Base-by-base conservation (phyloP, 1,284 basidiomycete genomes). In the Sporisorium exsertum region DNA sequence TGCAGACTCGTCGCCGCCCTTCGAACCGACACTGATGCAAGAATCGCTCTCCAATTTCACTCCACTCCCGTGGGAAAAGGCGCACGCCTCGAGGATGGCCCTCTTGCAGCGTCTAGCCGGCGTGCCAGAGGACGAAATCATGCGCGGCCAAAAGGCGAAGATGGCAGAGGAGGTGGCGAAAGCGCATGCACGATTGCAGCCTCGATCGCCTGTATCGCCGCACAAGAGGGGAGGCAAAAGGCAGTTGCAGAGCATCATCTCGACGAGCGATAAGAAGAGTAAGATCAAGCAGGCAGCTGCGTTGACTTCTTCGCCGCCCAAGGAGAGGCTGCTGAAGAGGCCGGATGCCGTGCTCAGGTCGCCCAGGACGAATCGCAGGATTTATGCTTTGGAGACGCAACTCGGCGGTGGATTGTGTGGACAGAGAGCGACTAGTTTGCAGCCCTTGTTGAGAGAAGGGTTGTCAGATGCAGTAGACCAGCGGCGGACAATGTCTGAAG, bases 321-420 rank as follows among this genome's bases (percentile, higher is more conserved):
- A 51, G 35, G 16, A n/a, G 20, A 13, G 18, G 45, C 2, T 24
- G 45, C 5, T 24, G 22, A 35, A 10, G 35, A 13, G n/a, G 26
- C 37, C 58, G 2, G 40, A 65, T 16, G 53, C 27, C 1, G 50
- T 65, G 43, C 20, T 65, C n/a, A 58, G 71, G 32, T 68, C 71
- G 10, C 75, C 75, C 0, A 60, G 24, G 53, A 62, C 63, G n/a
- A 70, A 71, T 15, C 58, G 75, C 20, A 61, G 67, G 45, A 69
- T 77, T 13, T 77, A 70, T 51, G 75, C 67, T 22, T 56, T 77
- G 7, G 75, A 77, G 43, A 77, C 75, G 24, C 75, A 77, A 43
- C 20, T 64, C 6, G 29, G 24, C 32, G 55, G 47, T 35, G 42
- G 8, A 47, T 3, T n/a, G 27, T 2, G 18, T 4, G 12, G 2